Evolutionary conservation across 345 rosid genomes (phyloP), one percentile per base, ranked within the genome.

Genomic region (Noccaea bulbosa): DNA sequence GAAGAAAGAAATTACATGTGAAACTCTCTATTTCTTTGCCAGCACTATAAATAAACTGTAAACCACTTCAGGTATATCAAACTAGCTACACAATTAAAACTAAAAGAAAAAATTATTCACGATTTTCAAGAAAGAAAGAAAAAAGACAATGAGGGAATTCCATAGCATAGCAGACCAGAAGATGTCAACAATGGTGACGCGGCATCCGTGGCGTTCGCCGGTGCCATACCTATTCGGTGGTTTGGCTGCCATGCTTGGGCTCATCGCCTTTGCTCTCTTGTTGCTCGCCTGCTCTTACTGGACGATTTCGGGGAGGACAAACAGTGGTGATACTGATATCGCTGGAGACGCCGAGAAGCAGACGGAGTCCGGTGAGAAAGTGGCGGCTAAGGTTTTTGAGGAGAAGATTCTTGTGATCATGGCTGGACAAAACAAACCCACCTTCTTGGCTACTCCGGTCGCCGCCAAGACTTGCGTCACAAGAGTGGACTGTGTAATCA

Each of bases 181-280:
- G 48, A 20, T 74, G 44, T 35, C 70, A 52, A 14, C 54, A 69
- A 40, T 66, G 27, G 20, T 39, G n/a, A 82, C 73, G 11, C 76
- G 71, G 8, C 81, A 87, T 1, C 83, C 84, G 0, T 89, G 90
- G 92, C 87, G 81, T 78, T 84, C 96, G 22, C 96, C 96, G 0
- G 92, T 89, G 9, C 92, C 92, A 2, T 89, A 87, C 75, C 76
- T 89, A 55, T 89, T 89, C 47, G 96, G 96, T 6, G 90, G 92
- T 11, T 76, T 89, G 12, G 96, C 90, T 0, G 90, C 96, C 47
- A 89, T 87, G 96, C 77, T 89, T 32, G 89, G 89, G 27, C 74
- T 89, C 73, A 89, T 89, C 8, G 85, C 96, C 9, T 85, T 87
- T 72, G 88, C 96, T 24, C 87, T 89, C 34, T 69, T 89, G 62